phyloP scores from a whole-genome alignment of 306 rosid genomes.

The Glycine tomentella region DNA sequence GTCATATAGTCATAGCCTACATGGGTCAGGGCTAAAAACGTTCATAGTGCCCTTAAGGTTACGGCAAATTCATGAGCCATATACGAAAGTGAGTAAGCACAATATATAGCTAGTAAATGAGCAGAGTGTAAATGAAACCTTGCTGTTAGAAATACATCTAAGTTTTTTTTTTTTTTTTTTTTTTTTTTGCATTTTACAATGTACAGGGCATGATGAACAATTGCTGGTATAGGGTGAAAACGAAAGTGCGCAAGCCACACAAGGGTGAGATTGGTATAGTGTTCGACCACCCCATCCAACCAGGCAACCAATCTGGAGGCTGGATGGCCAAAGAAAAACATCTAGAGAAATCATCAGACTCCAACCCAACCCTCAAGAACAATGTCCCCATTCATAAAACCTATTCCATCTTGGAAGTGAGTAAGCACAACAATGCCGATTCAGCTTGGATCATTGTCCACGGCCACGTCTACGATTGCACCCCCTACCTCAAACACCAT shows the following conservation, averaged over 20 bases:
- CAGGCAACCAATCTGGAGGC: conserved; percentile 86
- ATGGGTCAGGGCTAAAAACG: too few relatives aligned
- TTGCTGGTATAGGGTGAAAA: conserved; percentile 84
- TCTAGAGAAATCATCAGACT: conserved; percentile 51
- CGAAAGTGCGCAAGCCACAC: conserved; percentile 64
- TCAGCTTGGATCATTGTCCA: conserved; percentile 85
- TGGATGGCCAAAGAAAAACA: conserved; percentile 80
- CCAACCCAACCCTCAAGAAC: conserved; percentile 57
- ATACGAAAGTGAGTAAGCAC: too few relatives aligned
- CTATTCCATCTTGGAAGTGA: conserved; percentile 67
- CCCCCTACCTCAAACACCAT: conserved; percentile 75
- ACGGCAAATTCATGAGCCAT: too few relatives aligned
- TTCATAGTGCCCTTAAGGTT: too few relatives aligned
- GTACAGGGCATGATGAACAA: conserved; percentile 95
- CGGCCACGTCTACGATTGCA: conserved; percentile 79
- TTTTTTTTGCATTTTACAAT: neutral
- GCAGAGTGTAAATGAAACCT: too few relatives aligned
- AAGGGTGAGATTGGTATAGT: conserved; percentile 73
- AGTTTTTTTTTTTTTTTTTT: too few relatives aligned
- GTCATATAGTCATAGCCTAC: too few relatives aligned
- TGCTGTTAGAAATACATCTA: too few relatives aligned
- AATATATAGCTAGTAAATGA: too few relatives aligned
- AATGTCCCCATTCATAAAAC: conserved; percentile 63
- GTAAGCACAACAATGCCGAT: conserved; percentile 56
- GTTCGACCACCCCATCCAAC: conserved; percentile 83